These are phyloP conservation scores for Odonthalia washingtoniensis DNA, from an alignment of 31 red algal species.

Conservation along the genomic window DNA sequence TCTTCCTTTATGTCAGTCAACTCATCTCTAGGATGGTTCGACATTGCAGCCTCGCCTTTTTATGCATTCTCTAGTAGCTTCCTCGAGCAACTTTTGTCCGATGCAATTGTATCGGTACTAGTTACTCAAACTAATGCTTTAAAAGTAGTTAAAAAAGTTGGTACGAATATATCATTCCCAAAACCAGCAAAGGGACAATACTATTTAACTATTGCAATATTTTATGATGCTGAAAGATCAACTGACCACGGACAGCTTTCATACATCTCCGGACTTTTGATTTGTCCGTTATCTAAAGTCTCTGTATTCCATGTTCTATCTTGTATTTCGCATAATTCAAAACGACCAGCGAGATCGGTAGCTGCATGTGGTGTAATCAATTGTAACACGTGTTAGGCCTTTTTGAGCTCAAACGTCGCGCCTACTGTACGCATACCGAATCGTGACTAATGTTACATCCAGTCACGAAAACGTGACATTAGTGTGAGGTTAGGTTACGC, in stretches of 20 bases:
- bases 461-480: no score
- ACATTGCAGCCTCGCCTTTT: background rate
- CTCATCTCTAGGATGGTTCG: slow-evolving; percentile 19
- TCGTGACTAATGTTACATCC: no score
- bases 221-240: background rate
- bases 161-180: background rate
- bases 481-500: no score
- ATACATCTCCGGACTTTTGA: background rate
- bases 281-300: background rate
- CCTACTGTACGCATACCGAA: no score
- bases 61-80: background rate
- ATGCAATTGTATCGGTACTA: background rate
- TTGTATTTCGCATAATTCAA: slow-evolving; percentile 13
- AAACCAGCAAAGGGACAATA: background rate
- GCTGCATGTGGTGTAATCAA: no score
- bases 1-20: background rate
- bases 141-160: background rate
- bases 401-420: no score
- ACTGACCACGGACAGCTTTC: background rate
- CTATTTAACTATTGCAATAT: background rate
- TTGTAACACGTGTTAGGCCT: no score
- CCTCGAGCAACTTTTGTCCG: background rate
- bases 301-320: slow-evolving; percentile 13
- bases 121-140: background rate
- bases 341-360: background rate